A percentile compares a stretch with the other conserved stretches of the same genome.
Conservation (phyloP, 2,329 filamentous ascomycete species). For the Pseudopithomyces chartarum region DNA sequence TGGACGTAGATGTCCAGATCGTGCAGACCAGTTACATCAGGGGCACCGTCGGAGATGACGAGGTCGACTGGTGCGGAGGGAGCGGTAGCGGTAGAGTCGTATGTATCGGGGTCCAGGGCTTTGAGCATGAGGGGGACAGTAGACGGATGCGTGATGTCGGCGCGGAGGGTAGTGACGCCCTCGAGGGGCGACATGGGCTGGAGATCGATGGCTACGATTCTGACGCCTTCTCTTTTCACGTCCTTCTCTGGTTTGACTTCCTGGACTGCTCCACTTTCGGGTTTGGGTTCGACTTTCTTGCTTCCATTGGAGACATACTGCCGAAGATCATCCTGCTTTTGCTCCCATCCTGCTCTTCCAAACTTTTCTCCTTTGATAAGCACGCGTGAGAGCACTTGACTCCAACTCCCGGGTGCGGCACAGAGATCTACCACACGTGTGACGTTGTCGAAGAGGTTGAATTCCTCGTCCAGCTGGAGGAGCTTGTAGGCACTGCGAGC, state of each 20-base stretch:
- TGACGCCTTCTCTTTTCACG: constrained; percentile 70
- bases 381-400: constrained; percentile 90
- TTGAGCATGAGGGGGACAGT: constrained; percentile 88
- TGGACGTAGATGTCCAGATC: constrained; percentile 99
- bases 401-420: constrained; percentile 95
- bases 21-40: constrained; percentile 94
- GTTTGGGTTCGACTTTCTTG: constrained; percentile 11
- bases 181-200: constrained; percentile 95
- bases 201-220: constrained; percentile 93
- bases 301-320: constrained; percentile 59
- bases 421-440: constrained; percentile 94
- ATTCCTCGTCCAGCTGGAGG: constrained; percentile 93
- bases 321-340: constrained; percentile 73
- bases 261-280: constrained; percentile 7
- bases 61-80: constrained; percentile 84
- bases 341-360: constrained; percentile 83
- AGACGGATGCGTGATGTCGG: constrained; percentile 96
- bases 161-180: constrained; percentile 88
- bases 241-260: constrained; percentile 22
- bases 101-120: constrained; percentile 74
- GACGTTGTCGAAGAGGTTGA: constrained; percentile 89
- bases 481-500: constrained; percentile 96
- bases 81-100: constrained; percentile 45
- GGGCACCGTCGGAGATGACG: constrained; percentile 92
- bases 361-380: constrained; percentile 94